Conservation (phyloP, 305 asterid genomes). For the Fraxinus baroniana region DNA sequence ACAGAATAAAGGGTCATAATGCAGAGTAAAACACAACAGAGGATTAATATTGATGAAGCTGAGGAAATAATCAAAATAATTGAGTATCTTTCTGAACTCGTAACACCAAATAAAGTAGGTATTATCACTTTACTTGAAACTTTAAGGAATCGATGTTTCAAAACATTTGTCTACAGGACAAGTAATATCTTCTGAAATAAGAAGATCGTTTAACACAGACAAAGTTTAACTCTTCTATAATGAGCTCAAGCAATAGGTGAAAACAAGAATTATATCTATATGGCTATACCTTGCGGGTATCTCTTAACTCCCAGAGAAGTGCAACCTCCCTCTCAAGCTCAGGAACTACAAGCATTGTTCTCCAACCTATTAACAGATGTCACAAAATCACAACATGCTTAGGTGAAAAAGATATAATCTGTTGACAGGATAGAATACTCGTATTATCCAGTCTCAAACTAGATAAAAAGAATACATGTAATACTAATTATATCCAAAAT, state of each 20-base stretch:
- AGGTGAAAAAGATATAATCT: neutral
- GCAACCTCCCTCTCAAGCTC: conserved; percentile 97
- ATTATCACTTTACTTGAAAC: neutral
- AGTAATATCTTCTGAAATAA: neutral
- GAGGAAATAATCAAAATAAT: neutral
- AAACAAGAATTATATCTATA: neutral
- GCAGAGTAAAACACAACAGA: conserved; percentile 5
- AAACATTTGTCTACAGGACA: neutral
- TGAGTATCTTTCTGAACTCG: neutral
- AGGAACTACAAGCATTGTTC: conserved; percentile 99
- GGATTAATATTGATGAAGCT: neutral
- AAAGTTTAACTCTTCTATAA: neutral
- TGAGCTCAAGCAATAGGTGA: neutral
- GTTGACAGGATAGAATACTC: conserved; percentile 8
- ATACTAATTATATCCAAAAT: neutral
- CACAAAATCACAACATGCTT: neutral
- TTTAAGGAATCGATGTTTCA: neutral
- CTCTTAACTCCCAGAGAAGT: conserved; percentile 72
- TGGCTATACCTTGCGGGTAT: conserved; percentile 69
- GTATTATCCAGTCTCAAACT: conserved; percentile 22
- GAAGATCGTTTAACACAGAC: neutral
- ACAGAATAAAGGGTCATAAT: conserved; percentile 1
- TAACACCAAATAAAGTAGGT: neutral
- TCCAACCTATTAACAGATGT: conserved; percentile 66
- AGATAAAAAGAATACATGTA: neutral